Percentiles rank a stretch among this genome's conserved stretches.
Evolutionary conservation across 805 yeast species (phyloP).

Genomic region (Yarrowia sp.): DNA sequence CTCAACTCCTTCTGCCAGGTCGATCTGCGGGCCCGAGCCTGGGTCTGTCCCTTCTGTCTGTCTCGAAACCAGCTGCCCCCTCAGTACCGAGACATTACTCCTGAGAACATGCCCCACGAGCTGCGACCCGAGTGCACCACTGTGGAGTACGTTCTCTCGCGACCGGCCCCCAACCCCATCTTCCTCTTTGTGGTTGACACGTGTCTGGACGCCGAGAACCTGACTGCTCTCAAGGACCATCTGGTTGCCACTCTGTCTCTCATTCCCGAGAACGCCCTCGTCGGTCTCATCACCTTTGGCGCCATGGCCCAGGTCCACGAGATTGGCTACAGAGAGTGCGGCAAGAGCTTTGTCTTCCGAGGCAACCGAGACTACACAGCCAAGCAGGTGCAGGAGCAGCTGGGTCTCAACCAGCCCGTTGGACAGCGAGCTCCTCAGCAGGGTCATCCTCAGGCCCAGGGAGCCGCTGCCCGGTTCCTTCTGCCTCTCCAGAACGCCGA

Average conservation of each 20-base stretch:
- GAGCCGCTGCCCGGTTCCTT: constrained; percentile 57
- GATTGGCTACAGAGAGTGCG: constrained; percentile 61
- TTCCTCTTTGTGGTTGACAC: constrained; percentile 82
- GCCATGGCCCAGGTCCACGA: constrained; percentile 88
- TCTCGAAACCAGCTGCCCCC: constrained; percentile 76
- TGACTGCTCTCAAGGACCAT: constrained; percentile 78
- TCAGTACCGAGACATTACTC: constrained; percentile 72
- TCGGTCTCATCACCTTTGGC: constrained; percentile 88
- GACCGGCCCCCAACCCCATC: constrained; percentile 78
- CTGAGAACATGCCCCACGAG: constrained; percentile 79
- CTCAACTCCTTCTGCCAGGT: constrained; percentile 71
- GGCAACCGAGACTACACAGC: constrained; percentile 77
- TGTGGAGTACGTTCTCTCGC: constrained; percentile 79
- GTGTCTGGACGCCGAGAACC: constrained; percentile 82
- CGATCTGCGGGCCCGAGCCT: constrained; percentile 68
- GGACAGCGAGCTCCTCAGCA: constrained; percentile 20
- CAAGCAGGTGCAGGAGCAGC: constrained; percentile 55
- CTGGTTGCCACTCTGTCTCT: constrained; percentile 70
- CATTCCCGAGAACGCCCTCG: constrained; percentile 83
- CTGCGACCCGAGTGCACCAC: constrained; percentile 65
- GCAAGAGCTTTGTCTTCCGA: constrained; percentile 74
- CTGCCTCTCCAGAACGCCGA: constrained; percentile 76
- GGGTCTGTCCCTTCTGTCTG: constrained; percentile 85
- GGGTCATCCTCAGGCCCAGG: constrained; percentile 37
- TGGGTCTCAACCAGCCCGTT: constrained; percentile 46